These are phyloP conservation scores for Roridomyces roridus DNA, from an alignment of 768 basidiomycete genomes.

Conservation along the genomic window DNA sequence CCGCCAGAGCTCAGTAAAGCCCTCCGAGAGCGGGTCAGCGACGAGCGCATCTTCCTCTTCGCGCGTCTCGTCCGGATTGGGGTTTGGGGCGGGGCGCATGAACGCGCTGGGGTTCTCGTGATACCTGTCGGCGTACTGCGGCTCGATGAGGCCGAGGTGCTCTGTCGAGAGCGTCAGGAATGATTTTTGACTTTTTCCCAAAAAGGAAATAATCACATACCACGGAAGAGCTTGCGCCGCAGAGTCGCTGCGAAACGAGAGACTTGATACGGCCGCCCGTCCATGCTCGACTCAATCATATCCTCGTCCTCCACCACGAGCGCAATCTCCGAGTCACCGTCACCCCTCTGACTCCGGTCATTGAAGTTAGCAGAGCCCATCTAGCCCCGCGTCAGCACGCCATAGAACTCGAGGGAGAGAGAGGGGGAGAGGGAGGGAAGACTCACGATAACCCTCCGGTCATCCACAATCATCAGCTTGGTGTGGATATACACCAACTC, in stretches of 20 bases:
- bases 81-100: slow-evolving; percentile 82
- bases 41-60: slow-evolving; percentile 67
- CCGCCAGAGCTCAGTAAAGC: slow-evolving; percentile 64
- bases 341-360: slow-evolving; percentile 88
- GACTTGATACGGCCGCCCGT: slow-evolving; percentile 75
- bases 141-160: slow-evolving; percentile 84
- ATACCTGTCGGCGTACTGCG: slow-evolving; percentile 58
- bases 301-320: slow-evolving; percentile 91
- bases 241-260: slow-evolving; percentile 84
- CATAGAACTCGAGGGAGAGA: too few species aligned
- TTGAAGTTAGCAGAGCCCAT: slow-evolving; percentile 96
- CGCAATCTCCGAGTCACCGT: slow-evolving; percentile 95
- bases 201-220: slow-evolving; percentile 42
- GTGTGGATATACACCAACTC: slow-evolving; percentile 85
- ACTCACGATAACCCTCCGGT: slow-evolving; percentile 83
- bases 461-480: slow-evolving; percentile 95
- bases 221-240: slow-evolving; percentile 82
- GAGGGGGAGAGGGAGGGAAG: background rate
- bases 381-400: slow-evolving; percentile 42
- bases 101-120: slow-evolving; percentile 53
- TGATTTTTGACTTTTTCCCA: slow-evolving; percentile 15
- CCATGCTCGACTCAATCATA: slow-evolving; percentile 75
- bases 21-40: slow-evolving; percentile 78
- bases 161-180: slow-evolving; percentile 51
- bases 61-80: slow-evolving; percentile 71